Evolutionary conservation across 78 protist genomes (phyloP).

Genomic region (Cavenderia fasciculata): DNA sequence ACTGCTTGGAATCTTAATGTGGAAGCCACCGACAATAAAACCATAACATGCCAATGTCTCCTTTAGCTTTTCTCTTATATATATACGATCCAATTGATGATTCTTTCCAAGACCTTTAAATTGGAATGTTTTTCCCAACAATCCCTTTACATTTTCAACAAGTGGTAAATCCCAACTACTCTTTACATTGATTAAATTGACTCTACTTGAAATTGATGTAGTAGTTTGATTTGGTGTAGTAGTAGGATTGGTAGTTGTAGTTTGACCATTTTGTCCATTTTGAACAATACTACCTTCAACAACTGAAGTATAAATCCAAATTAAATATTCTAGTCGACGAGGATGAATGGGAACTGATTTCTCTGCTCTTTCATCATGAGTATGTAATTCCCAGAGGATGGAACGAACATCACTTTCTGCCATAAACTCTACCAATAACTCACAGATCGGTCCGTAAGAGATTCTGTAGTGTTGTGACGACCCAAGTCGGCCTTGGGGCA

Average conservation of each 20-base stretch:
- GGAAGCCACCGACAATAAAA: neutral
- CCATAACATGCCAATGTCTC: constrained; percentile 24
- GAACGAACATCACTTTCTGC: constrained; percentile 34
- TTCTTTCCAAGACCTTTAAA: constrained; percentile 54
- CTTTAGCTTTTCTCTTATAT: constrained; percentile 55
- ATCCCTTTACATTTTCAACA: neutral
- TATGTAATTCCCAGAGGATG: constrained; percentile 55
- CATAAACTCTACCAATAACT: constrained; percentile 25
- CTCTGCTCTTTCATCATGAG: neutral
- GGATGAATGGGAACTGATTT: constrained; percentile 49
- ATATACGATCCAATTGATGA: constrained; percentile 47
- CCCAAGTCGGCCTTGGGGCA: constrained; percentile 51
- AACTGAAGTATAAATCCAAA: constrained; percentile 25
- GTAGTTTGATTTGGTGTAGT: neutral
- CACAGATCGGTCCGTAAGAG: constrained; percentile 33
- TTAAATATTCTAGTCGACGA: constrained; percentile 31
- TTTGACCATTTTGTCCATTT: no score
- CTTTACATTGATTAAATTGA: neutral
- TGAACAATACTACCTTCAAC: constrained; percentile 31
- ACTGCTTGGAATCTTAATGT: constrained; percentile 29
- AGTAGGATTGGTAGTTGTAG: no score
- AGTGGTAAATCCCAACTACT: constrained; percentile 63
- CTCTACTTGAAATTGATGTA: no score
- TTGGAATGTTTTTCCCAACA: constrained; percentile 47
- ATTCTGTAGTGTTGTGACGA: constrained; percentile 44